These are phyloP conservation scores for Boletales sp. DNA, from an alignment of 768 basidiomycete species.

Conservation along the genomic window DNA sequence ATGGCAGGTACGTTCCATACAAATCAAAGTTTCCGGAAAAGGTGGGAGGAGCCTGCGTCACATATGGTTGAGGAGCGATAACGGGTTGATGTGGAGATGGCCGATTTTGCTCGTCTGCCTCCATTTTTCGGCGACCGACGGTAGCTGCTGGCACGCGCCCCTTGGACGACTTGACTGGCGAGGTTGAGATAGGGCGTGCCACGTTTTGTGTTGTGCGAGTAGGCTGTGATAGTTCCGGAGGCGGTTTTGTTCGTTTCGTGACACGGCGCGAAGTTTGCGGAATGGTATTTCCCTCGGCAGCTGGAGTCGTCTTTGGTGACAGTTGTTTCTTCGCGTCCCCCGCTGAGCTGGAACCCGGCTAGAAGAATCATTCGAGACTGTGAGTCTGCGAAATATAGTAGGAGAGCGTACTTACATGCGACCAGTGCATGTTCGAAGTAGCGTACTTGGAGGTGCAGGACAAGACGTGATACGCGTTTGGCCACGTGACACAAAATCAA, in stretches of 20 bases:
- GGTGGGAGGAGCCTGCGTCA: slow-evolving; percentile 5
- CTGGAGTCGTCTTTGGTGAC: slow-evolving; percentile 14
- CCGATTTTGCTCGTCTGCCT: neutral
- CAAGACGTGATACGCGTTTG: neutral
- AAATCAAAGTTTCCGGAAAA: slow-evolving; percentile 38
- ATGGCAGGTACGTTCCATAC: slow-evolving; percentile 37
- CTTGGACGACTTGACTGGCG: slow-evolving; percentile 8
- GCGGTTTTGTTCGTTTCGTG: slow-evolving; percentile 14
- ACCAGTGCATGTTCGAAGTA: slow-evolving; percentile 8
- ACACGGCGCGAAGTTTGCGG: slow-evolving; percentile 6
- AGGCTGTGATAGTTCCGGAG: slow-evolving; percentile 10
- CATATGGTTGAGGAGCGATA: slow-evolving; percentile 2
- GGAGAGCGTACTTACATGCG: slow-evolving; percentile 11
- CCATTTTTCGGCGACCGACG: neutral
- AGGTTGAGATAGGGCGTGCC: slow-evolving; percentile 1
- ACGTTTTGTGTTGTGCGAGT: slow-evolving; percentile 4
- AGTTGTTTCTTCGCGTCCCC: slow-evolving; percentile 21
- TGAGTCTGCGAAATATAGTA: neutral
- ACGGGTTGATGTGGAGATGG: slow-evolving; percentile 7
- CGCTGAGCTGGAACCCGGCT: slow-evolving; percentile 18
- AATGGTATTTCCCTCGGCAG: neutral
- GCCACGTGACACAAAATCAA: slow-evolving; percentile 29
- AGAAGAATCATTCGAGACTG: neutral
- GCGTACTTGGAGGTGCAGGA: neutral
- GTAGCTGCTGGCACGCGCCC: neutral